phyloP scores from a whole-genome alignment of 495 filamentous ascomycete species.

The Penicillium paradoxum region DNA sequence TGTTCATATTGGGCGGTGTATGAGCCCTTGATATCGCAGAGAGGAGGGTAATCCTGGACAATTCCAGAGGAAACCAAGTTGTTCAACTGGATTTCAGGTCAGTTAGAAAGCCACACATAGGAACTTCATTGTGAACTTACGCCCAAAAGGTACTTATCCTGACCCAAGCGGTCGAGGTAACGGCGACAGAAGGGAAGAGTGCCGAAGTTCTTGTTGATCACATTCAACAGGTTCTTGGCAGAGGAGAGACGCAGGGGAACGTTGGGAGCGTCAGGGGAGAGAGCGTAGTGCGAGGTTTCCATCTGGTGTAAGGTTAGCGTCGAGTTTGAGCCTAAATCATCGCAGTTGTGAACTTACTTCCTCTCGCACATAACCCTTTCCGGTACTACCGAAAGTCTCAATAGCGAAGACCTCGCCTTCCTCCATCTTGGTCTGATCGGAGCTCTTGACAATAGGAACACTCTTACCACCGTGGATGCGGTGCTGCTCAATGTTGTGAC shows the following conservation, averaged over 20 bases:
- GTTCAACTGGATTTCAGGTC: slow-evolving; percentile 59
- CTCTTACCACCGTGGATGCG: slow-evolving; percentile 86
- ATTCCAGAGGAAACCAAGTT: slow-evolving; percentile 80
- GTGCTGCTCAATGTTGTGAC: slow-evolving; percentile 82
- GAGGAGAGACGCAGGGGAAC: slow-evolving; percentile 65
- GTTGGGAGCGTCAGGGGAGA: slow-evolving; percentile 57
- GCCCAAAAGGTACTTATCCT: slow-evolving; percentile 83
- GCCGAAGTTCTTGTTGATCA: slow-evolving; percentile 90
- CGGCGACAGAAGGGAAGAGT: slow-evolving; percentile 82
- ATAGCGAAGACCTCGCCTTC: slow-evolving; percentile 91
- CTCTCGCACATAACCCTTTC: slow-evolving; percentile 77
- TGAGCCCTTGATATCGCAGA: slow-evolving; percentile 88
- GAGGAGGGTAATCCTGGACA: slow-evolving; percentile 83
- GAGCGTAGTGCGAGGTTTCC: slow-evolving; percentile 75
- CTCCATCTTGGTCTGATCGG: slow-evolving; percentile 84
- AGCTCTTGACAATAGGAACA: slow-evolving; percentile 81
- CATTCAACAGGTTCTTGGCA: slow-evolving; percentile 74
- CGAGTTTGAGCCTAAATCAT: neutral
- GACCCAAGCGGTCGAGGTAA: slow-evolving; percentile 79
- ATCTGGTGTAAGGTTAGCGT: slow-evolving; percentile 32
- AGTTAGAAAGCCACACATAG: slow-evolving; percentile 16
- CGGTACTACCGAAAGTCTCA: slow-evolving; percentile 90
- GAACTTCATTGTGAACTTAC: slow-evolving; percentile 40
- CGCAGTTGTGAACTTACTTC: slow-evolving; percentile 49
- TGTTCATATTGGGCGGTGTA: slow-evolving; percentile 96